A percentile compares a stretch with the other conserved stretches of the same genome.
phyloP scores from a whole-genome alignment of 495 filamentous ascomycete genomes.

The Pyronema omphalodes region DNA sequence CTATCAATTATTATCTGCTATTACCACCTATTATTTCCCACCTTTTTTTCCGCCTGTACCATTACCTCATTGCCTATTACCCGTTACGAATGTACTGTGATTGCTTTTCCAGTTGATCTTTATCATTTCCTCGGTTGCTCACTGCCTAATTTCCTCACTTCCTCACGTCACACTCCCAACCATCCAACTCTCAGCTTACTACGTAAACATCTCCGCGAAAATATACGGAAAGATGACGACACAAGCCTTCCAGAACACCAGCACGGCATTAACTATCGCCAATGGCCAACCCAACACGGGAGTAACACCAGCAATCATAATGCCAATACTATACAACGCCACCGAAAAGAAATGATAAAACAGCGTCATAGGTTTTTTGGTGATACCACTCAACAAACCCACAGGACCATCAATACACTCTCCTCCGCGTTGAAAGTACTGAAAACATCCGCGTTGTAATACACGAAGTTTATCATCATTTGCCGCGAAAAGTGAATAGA shows the following conservation, averaged over 20 bases:
- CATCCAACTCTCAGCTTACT: too few relatives aligned
- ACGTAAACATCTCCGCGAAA: conserved; percentile 33
- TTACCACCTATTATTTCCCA: too few relatives aligned
- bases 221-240: conserved; percentile 79
- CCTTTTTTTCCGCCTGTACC: too few relatives aligned
- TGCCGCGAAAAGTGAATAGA: conserved; percentile 82
- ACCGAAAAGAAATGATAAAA: conserved; percentile 90
- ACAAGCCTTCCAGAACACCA: conserved; percentile 73
- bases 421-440: conserved; percentile 69
- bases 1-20: too few relatives aligned
- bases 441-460: conserved; percentile 81
- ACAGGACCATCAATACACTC: conserved; percentile 54
- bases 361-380: conserved; percentile 57
- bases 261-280: conserved; percentile 38
- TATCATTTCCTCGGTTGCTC: too few relatives aligned
- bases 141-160: too few relatives aligned
- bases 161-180: too few relatives aligned
- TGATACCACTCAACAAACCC: conserved; percentile 66
- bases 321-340: conserved; percentile 73
- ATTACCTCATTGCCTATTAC: too few relatives aligned
- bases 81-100: too few relatives aligned
- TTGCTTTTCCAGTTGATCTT: too few relatives aligned
- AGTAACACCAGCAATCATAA: conserved; percentile 35
- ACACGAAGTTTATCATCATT: conserved; percentile 56
- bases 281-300: conserved; percentile 42